phyloP scores from a whole-genome alignment of 2,329 filamentous ascomycete species.

The Ascocoryne sarcoides region DNA sequence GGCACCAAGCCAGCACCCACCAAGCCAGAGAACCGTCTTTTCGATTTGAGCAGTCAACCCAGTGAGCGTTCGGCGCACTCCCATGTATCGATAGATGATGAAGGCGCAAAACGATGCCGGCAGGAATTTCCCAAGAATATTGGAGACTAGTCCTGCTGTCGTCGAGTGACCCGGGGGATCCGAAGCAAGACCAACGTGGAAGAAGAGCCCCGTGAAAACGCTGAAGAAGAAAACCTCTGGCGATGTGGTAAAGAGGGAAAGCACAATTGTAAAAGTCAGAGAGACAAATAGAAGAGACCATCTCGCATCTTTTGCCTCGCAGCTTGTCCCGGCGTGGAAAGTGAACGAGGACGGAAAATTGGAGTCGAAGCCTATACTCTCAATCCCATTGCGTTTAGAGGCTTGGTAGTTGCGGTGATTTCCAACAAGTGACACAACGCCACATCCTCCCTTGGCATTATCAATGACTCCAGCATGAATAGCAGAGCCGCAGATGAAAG shows the following conservation, averaged over 20 bases:
- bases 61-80: conserved; percentile 59
- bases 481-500: conserved; percentile 76
- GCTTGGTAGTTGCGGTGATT: conserved; percentile 53
- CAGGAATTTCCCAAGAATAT: conserved; percentile 71
- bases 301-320: conserved; percentile 65
- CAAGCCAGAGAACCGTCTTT: conserved; percentile 84
- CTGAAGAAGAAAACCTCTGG: conserved; percentile 78
- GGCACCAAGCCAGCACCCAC: conserved; percentile 81
- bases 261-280: conserved; percentile 63
- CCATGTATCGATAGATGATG: conserved; percentile 80
- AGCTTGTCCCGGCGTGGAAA: conserved; percentile 58
- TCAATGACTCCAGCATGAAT: conserved; percentile 75
- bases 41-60: conserved; percentile 77
- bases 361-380: conserved; percentile 70
- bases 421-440: conserved; percentile 68
- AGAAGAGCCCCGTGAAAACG: conserved; percentile 74
- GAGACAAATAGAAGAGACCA: conserved; percentile 82
- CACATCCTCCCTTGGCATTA: conserved; percentile 67
- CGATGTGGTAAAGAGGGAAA: conserved; percentile 76
- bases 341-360: conserved; percentile 83
- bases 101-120: conserved; percentile 82
- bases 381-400: conserved; percentile 63
- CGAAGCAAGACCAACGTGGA: conserved; percentile 81
- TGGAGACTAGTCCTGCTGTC: conserved; percentile 65
- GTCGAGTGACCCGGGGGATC: conserved; percentile 67